phyloP scores from a whole-genome alignment of 2,329 filamentous ascomycete species.

The Diaporthe humulicola region DNA sequence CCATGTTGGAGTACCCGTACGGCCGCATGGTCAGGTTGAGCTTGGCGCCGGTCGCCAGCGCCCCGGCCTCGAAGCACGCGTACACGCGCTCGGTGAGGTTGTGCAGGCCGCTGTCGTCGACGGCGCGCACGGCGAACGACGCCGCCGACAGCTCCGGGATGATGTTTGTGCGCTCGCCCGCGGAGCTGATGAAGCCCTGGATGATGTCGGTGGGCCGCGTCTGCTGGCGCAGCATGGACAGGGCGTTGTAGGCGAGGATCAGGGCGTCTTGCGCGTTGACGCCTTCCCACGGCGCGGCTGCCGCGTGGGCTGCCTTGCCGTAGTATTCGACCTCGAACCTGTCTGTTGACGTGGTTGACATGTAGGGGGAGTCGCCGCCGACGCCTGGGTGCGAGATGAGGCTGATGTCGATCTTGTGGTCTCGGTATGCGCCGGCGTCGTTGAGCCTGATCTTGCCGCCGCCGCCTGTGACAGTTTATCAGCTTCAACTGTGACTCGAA shows the following conservation, averaged over 20 bases:
- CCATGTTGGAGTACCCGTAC: slow-evolving; percentile 49
- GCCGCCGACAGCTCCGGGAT: slow-evolving; percentile 63
- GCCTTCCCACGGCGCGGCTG: slow-evolving; percentile 23
- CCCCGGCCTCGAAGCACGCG: slow-evolving; percentile 49
- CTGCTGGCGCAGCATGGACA: slow-evolving; percentile 35
- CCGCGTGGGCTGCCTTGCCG: slow-evolving; percentile 32
- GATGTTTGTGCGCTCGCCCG: slow-evolving; percentile 35
- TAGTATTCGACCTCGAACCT: slow-evolving; percentile 43
- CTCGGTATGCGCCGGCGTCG: slow-evolving; percentile 49
- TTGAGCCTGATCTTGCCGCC: slow-evolving; percentile 56
- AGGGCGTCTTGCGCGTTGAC: slow-evolving; percentile 34
- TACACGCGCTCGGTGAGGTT: slow-evolving; percentile 44
- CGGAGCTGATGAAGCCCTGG: slow-evolving; percentile 31
- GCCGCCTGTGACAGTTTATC: slow-evolving; percentile 44
- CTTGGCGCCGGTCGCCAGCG: slow-evolving; percentile 50
- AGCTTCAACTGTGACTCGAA: not conserved
- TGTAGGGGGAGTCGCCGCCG: slow-evolving; percentile 44
- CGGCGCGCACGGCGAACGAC: slow-evolving; percentile 70
- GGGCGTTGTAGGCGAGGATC: slow-evolving; percentile 25
- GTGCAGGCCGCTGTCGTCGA: slow-evolving; percentile 49
- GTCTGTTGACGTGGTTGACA: slow-evolving; percentile 49
- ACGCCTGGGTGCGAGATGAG: slow-evolving; percentile 50
- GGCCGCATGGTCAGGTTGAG: slow-evolving; percentile 53
- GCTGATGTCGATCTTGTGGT: slow-evolving; percentile 56
- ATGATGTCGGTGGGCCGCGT: slow-evolving; percentile 18